These are phyloP conservation scores for Globisporangium emineosum DNA, from an alignment of 352 stramenopile genomes.

Conservation along the genomic window DNA sequence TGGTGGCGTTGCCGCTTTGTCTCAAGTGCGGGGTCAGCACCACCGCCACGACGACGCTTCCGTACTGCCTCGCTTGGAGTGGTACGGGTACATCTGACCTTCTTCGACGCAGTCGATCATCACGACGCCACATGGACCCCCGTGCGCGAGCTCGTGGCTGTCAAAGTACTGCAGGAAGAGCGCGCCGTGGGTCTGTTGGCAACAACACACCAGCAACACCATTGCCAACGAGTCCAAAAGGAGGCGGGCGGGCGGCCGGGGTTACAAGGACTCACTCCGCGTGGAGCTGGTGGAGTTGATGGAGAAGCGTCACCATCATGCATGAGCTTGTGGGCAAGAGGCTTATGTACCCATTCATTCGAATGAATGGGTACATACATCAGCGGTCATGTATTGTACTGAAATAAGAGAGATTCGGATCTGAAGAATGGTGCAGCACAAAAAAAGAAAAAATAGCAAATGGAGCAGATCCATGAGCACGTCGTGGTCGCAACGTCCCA, in stretches of 20 bases:
- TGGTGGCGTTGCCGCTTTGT: too few relatives aligned
- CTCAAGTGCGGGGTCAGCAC: neutral
- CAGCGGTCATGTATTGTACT: too few relatives aligned
- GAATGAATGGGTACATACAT: too few relatives aligned
- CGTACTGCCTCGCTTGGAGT: neutral
- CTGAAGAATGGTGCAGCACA: neutral
- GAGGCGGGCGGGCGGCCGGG: too few relatives aligned
- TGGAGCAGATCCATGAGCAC: constrained; percentile 26
- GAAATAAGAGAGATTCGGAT: too few relatives aligned
- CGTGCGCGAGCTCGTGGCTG: neutral
- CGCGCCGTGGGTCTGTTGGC: neutral
- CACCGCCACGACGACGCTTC: neutral
- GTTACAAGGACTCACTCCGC: too few relatives aligned
- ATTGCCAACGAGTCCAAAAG: too few relatives aligned
- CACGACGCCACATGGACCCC: neutral
- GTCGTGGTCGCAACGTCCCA: constrained; percentile 32
- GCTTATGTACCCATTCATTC: too few relatives aligned
- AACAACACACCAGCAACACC: too few relatives aligned
- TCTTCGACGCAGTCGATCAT: neutral
- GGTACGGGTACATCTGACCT: neutral
- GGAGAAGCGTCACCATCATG: too few relatives aligned
- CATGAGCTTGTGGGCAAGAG: too few relatives aligned
- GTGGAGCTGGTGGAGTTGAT: too few relatives aligned
- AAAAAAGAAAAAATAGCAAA: neutral
- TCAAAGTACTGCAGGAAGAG: neutral